A percentile compares a stretch with the other conserved stretches of the same genome.
Conservation (phyloP, 805 yeast genomes). For the Nakazawaea wickerhamii region DNA sequence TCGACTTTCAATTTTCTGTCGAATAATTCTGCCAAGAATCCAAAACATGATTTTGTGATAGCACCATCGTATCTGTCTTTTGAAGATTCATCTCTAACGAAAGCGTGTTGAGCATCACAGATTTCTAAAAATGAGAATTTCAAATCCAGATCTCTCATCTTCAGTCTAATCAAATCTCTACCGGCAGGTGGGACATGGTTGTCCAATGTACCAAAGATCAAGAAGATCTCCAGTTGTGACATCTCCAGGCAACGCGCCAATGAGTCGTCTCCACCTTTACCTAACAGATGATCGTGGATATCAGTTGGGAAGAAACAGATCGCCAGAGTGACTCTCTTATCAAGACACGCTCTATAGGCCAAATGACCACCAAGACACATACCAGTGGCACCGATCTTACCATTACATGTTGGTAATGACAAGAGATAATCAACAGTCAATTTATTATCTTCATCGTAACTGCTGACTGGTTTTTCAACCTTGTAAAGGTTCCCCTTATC, state of each 20-base stretch:
- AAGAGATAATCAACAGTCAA: conserved; percentile 59
- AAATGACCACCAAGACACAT: conserved; percentile 86
- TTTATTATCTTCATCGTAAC: conserved; percentile 72
- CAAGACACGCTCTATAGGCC: conserved; percentile 66
- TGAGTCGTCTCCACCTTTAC: conserved; percentile 63
- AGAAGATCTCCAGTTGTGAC: conserved; percentile 50
- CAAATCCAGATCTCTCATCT: conserved; percentile 52
- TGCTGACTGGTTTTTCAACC: conserved; percentile 56
- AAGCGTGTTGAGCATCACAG: conserved; percentile 80
- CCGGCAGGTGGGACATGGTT: conserved; percentile 79
- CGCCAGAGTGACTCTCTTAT: conserved; percentile 57
- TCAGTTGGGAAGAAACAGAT: conserved; percentile 81
- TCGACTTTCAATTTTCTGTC: conserved; percentile 62
- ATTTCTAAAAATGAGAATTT: conserved; percentile 69
- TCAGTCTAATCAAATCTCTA: conserved; percentile 61
- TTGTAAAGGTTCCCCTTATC: conserved; percentile 69
- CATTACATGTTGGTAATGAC: conserved; percentile 57
- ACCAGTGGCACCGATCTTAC: conserved; percentile 75
- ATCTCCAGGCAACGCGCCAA: conserved; percentile 50
- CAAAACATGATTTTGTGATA: conserved; percentile 59
- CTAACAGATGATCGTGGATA: conserved; percentile 63
- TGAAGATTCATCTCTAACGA: conserved; percentile 70
- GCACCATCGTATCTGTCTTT: conserved; percentile 85
- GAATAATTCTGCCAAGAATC: conserved; percentile 65
- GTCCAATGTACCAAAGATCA: conserved; percentile 75